Percentiles rank a stretch among this genome's conserved stretches.
Evolutionary conservation across 495 filamentous ascomycete species (phyloP).

Genomic region (Acidiella bohemica): DNA sequence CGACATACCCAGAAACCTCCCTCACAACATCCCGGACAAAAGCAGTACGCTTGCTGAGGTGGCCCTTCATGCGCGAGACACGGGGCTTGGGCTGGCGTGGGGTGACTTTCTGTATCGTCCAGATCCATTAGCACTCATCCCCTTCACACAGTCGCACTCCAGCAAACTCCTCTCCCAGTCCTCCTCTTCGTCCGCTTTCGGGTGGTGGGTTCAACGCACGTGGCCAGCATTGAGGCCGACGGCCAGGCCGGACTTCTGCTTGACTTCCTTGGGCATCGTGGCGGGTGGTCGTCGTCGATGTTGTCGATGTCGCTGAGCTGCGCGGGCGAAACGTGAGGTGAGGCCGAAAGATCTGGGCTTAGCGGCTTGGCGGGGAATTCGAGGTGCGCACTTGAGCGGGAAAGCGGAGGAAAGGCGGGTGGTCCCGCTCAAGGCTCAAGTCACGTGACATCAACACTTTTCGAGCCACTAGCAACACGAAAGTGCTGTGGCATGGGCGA

Average conservation of each 20-base stretch:
- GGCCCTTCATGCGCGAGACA: conserved; percentile 80
- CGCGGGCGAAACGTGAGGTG: too few species aligned
- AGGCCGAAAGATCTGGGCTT: too few species aligned
- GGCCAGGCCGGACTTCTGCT: conserved; percentile 40
- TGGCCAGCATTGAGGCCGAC: conserved; percentile 80
- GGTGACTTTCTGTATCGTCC: conserved; percentile 67
- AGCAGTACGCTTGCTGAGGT: conserved; percentile 78
- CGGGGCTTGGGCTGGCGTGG: conserved; percentile 70
- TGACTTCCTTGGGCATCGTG: conserved; percentile 28
- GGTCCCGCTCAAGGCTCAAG: too few species aligned
- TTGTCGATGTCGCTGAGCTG: neutral
- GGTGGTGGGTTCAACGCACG: conserved; percentile 41
- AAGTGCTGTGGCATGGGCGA: too few species aligned
- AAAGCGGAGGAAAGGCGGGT: too few species aligned
- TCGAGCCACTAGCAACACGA: too few species aligned
- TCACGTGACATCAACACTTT: too few species aligned
- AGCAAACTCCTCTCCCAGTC: neutral
- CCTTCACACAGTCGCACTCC: too few species aligned
- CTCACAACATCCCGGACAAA: conserved; percentile 92
- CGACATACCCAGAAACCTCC: conserved; percentile 74
- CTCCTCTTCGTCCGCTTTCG: neutral
- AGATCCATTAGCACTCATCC: conserved; percentile 33
- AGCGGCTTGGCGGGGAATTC: too few species aligned
- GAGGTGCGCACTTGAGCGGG: too few species aligned
- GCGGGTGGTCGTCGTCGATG: conserved; percentile 11